phyloP scores from a whole-genome alignment of 2,329 filamentous ascomycete genomes.

The Tolypocladium cylindrosporum region DNA sequence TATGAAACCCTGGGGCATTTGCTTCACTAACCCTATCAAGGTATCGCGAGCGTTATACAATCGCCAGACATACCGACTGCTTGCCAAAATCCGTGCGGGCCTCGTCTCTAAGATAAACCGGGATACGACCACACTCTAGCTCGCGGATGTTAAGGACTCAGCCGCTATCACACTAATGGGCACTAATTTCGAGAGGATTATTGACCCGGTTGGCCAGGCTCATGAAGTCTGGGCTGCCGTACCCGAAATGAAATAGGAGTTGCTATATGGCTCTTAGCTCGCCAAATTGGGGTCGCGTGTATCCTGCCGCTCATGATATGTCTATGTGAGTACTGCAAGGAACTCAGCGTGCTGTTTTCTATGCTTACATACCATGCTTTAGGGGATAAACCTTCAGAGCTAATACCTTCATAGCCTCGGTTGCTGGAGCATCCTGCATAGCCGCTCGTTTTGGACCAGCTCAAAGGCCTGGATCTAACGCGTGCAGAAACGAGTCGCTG shows the following conservation, averaged over 20 bases:
- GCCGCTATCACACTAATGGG: neutral
- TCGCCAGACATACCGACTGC: neutral
- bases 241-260: neutral
- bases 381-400: neutral
- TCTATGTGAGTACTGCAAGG: neutral
- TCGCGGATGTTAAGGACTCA: neutral
- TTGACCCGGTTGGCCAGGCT: neutral
- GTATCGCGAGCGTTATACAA: neutral
- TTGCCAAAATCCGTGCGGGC: neutral
- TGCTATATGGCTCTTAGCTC: constrained; percentile 1
- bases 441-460: neutral
- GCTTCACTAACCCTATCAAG: too few relatives aligned
- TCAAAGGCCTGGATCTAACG: neutral
- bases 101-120: neutral
- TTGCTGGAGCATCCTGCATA: neutral
- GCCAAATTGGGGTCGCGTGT: neutral
- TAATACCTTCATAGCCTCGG: neutral
- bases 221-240: neutral
- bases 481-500: constrained; percentile 1
- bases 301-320: neutral
- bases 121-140: neutral
- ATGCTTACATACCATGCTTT: too few relatives aligned
- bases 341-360: too few relatives aligned
- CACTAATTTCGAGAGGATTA: neutral
- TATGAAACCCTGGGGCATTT: too few relatives aligned